Evolutionary conservation across 2,329 filamentous ascomycete genomes (phyloP), one percentile per base, ranked within the genome.

Genomic region (Trichoderma atroviride): DNA sequence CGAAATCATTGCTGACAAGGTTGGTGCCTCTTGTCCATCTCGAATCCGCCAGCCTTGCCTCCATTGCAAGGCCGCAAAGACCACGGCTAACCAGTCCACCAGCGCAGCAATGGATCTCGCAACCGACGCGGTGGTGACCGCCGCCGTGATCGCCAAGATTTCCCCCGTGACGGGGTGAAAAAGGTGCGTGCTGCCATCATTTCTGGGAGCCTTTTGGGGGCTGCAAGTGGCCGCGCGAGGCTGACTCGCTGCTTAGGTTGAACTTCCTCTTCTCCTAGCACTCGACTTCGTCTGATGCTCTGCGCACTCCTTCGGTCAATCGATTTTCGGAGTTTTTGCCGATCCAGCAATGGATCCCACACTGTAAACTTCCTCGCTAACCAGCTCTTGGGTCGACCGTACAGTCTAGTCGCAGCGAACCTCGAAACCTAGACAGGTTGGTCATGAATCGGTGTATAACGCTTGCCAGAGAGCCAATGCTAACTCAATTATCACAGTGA

Each of bases 101-200:
- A 79, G 75, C 77, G 75, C 70, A 76, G 74, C 75, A 79, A 76
- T 73, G 77, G 77, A 69, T 74, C 79, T 74, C 78, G 79, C 71
- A 79, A 78, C 73, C 75, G 78, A 69, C 78, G 80, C 10, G 74
- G 70, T 58, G 68, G 78, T 70, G 77, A 79, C 71, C 78, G 79
- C 68, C 79, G 77, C 68, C 73, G 75, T 58, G 76, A 74, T 55
- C 80, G 80, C 68, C 78, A 78, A 52, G 80, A 83, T 47, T 90
- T 87, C 75, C 91, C 92, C 77, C 91, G 92, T 82, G 92, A 96
- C 83, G 92, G 92, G 82, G 88, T 95, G 79, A 94, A 91, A 94
- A 96, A 96, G 93, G 93, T 95, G 80, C 57, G 77, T 61, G 4
- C 50, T 37, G 29, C n/a, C 65, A 24, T 59, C 19, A 9, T 60